Base-by-base conservation (phyloP, 108 stramenopile species). In the Epithemia pelagica region DNA sequence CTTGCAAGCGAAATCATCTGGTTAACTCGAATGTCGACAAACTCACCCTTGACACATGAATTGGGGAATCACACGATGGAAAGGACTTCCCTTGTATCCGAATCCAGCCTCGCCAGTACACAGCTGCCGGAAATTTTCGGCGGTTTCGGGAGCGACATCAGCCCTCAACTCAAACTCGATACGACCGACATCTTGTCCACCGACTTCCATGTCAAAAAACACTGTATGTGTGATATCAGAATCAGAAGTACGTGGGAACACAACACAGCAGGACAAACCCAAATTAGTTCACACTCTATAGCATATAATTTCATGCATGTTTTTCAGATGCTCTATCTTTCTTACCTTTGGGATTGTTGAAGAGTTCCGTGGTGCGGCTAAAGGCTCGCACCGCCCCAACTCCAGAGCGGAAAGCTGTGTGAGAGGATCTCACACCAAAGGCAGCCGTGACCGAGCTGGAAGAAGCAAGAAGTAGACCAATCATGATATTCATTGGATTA, bases 91-190 rank as follows among this genome's bases (percentile, higher is more conserved):
- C 74, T 95, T 87, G 81, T 94, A 98, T 65, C 91, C 94, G 52
- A 87, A 88, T 72, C 91, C 91, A 64, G 90, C 70, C 80, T 97
- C 96, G 32, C 97, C 98, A 15, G 97, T 98, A 73, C 98, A 99
- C 8, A 99, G 85, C n/a, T 86, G 86, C 59, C 96, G 89, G 59
- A 81, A 78, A 73, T 92, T 92, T 74, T 97, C 97, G 21, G 93
- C 97, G 0, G 97, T 98, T 75, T 94, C 94, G 59, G 98, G 98
- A 23, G 70, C 97, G 30, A 95, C 95, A 72, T 99, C 96, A 26
- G 91, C 92, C 69, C 77, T 85, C 24, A 99, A 93, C 71, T 97
- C 96, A 63, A 99, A 95, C 30, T 79, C 82, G 58, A 99, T 92
- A 60, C 96, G 77, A 7, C 97, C 98, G 10, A 77, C 88, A 1